Percentiles rank a stretch among this genome's conserved stretches.
Conservation (phyloP, 257 asterid species). For the Jacaranda mimosifolia region DNA sequence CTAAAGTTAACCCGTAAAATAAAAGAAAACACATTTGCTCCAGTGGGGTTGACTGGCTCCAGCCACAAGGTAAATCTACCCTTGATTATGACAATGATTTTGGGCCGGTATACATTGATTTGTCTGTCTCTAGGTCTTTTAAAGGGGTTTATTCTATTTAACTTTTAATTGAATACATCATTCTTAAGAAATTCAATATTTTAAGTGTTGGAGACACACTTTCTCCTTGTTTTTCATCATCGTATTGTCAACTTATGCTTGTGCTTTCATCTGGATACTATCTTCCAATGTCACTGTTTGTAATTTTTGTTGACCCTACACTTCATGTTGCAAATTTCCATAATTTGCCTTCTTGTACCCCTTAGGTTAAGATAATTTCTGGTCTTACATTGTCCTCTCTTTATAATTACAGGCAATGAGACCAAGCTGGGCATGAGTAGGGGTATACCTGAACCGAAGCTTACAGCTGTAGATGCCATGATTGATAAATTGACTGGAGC, state of each 20-base stretch:
- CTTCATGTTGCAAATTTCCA: too few species aligned
- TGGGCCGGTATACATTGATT: not conserved
- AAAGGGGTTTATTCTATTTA: not conserved
- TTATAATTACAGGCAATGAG: conserved; percentile 74
- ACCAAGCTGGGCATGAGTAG: conserved; percentile 99
- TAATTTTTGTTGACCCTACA: conserved; percentile 20
- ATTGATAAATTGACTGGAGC: conserved; percentile 99
- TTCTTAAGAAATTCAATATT: not conserved
- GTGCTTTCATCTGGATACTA: conserved; percentile 23
- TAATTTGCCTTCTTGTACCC: too few species aligned
- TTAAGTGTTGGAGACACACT: not conserved
- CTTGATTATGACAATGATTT: not conserved
- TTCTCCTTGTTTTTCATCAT: conserved; percentile 17
- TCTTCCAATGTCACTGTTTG: conserved; percentile 4
- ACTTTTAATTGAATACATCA: not conserved
- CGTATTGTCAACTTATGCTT: conserved; percentile 6
- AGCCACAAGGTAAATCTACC: not conserved
- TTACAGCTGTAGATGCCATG: conserved; percentile 99
- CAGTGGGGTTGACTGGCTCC: conserved; percentile 14
- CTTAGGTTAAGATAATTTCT: conserved; percentile 11
- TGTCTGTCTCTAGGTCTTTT: conserved; percentile 17
- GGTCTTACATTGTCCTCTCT: conserved; percentile 5
- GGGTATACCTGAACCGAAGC: conserved; percentile 98
- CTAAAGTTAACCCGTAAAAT: not conserved
- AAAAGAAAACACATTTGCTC: not conserved